A percentile compares a stretch with the other conserved stretches of the same genome.
Conservation (phyloP, 495 filamentous ascomycete species). For the Neurospora sp. region DNA sequence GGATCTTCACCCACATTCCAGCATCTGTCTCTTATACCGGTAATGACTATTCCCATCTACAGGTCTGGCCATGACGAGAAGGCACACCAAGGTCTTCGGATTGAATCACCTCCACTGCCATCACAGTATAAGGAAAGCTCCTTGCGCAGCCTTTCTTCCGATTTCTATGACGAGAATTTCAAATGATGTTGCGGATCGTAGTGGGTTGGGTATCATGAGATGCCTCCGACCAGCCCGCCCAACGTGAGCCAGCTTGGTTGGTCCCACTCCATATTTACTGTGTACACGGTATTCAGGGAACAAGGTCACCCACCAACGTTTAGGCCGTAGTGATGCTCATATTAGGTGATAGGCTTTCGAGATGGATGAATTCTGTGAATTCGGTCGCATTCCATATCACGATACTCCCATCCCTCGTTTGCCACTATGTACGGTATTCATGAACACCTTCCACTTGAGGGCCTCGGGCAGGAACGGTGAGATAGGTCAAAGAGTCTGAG, state of each 20-base stretch:
- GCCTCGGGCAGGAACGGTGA: background rate
- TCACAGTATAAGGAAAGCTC: background rate
- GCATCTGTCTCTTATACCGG: background rate
- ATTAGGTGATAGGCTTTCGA: background rate
- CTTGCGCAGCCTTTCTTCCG: background rate
- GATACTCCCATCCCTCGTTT: background rate
- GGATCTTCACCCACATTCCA: background rate
- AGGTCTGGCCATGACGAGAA: background rate
- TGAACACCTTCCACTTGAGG: background rate
- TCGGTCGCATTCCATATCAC: background rate
- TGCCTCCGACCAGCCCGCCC: background rate
- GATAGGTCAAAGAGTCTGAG: background rate
- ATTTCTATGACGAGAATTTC: background rate
- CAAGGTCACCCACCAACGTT: background rate
- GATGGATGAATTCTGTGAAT: background rate
- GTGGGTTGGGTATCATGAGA: background rate
- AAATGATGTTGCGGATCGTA: background rate
- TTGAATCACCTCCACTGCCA: background rate
- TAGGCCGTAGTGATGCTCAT: background rate
- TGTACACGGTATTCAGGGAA: background rate
- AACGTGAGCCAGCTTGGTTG: background rate
- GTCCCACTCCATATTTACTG: background rate
- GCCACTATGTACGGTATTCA: background rate
- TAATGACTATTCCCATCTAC: background rate
- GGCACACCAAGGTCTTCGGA: background rate